phyloP scores from a whole-genome alignment of 495 filamentous ascomycete genomes.

The Neohortaea acidophila region DNA sequence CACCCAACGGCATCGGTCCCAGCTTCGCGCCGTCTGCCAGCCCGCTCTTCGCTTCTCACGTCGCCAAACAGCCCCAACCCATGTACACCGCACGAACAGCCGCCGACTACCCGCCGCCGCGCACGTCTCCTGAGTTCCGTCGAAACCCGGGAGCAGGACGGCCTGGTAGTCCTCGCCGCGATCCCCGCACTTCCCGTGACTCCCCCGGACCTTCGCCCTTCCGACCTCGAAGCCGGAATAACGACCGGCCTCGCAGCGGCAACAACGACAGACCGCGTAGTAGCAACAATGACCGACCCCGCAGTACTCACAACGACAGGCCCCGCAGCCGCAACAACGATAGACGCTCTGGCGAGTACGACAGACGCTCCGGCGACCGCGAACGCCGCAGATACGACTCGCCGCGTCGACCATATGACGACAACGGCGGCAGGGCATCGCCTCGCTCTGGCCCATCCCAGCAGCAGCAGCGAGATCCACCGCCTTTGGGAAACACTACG shows the following conservation, averaged over 20 bases:
- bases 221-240: neutral
- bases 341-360: too few species aligned
- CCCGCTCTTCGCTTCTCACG: conserved; percentile 26
- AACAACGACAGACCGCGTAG: conserved; percentile 1
- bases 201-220: too few species aligned
- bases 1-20: neutral
- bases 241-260: conserved; percentile 6
- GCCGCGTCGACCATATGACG: neutral
- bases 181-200: too few species aligned
- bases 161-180: neutral
- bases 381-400: too few species aligned
- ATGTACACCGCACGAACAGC: neutral
- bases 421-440: neutral
- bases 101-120: neutral
- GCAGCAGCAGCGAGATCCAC: neutral
- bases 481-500: neutral
- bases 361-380: too few species aligned
- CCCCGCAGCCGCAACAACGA: too few species aligned
- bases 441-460: conserved; percentile 5
- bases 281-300: neutral
- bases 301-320: neutral
- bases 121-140: neutral
- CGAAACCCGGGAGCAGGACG: neutral
- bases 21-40: conserved; percentile 22
- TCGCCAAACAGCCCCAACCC: conserved; percentile 19